A percentile compares a stretch with the other conserved stretches of the same genome.
Conservation (phyloP, 2,329 filamentous ascomycete species). For the Ophiostoma sp. region DNA sequence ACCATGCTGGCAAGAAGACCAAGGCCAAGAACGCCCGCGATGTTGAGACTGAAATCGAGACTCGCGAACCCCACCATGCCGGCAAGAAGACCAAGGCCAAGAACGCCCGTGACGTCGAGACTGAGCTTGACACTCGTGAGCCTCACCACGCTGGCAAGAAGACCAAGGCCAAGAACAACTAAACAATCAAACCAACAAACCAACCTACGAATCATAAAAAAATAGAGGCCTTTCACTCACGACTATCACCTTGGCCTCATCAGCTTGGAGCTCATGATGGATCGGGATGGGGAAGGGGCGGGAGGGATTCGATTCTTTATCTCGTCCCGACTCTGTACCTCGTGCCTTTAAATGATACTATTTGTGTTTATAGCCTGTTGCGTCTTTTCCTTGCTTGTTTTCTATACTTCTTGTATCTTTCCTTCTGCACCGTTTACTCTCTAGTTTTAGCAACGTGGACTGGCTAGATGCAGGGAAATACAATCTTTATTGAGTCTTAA, state of each 20-base stretch:
- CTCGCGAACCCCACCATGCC: neutral
- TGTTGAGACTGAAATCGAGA: no score
- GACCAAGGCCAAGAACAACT: constrained; percentile 16
- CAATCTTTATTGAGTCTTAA: neutral
- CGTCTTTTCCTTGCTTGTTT: neutral
- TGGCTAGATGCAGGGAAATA: neutral
- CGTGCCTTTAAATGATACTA: neutral
- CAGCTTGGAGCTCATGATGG: neutral
- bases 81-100: constrained; percentile 8
- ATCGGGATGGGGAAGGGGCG: neutral
- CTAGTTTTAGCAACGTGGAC: neutral
- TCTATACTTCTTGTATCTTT: neutral
- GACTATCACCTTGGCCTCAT: neutral
- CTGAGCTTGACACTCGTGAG: constrained; percentile 18
- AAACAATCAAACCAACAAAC: neutral
- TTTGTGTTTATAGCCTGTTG: constrained; percentile 1
- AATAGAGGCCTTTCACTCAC: neutral
- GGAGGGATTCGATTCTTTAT: neutral
- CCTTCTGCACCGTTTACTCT: neutral
- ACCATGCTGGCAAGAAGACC: constrained; percentile 29
- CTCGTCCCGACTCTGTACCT: neutral
- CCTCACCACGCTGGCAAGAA: constrained; percentile 28
- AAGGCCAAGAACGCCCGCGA: constrained; percentile 12
- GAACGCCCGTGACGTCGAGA: neutral
- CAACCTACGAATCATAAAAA: neutral